Evolutionary conservation across 192 early-diverging fungal species (phyloP).

Genomic region (Entrophospora sp.): DNA sequence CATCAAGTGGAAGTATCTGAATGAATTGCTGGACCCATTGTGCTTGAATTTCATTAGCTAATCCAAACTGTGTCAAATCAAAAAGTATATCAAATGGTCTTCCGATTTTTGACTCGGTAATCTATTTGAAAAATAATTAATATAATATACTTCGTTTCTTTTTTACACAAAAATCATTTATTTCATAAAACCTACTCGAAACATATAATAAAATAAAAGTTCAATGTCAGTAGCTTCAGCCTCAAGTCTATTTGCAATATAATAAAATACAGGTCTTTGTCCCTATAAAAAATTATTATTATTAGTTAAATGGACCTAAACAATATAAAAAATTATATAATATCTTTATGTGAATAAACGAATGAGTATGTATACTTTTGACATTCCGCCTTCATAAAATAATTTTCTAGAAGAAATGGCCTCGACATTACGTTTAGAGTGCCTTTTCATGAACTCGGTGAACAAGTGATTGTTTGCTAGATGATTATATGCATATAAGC

Average conservation of each 20-base stretch:
- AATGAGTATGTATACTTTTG: conserved; percentile 51
- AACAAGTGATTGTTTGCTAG: conserved; percentile 40
- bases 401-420: conserved; percentile 58
- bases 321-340: too few relatives aligned
- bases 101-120: conserved; percentile 57
- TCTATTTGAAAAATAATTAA: conserved; percentile 11
- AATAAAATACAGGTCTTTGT: conserved; percentile 74
- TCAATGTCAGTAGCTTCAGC: conserved; percentile 80
- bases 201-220: conserved; percentile 63
- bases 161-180: not conserved
- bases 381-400: conserved; percentile 75
- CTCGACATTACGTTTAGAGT: conserved; percentile 58
- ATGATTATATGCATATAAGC: too few relatives aligned
- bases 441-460: conserved; percentile 64
- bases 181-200: conserved; percentile 41
- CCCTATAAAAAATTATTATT: conserved; percentile 22
- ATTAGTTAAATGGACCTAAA: too few relatives aligned
- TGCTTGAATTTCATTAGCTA: conserved; percentile 69
- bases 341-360: too few relatives aligned
- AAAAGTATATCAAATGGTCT: conserved; percentile 74
- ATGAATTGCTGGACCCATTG: conserved; percentile 69
- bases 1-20: conserved; percentile 61
- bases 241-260: conserved; percentile 68
- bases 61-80: conserved; percentile 72
- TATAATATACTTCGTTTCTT: too few relatives aligned